A percentile compares a stretch with the other conserved stretches of the same genome.
Conservation (phyloP, 331 rosid genomes). For the Malus hybrid region DNA sequence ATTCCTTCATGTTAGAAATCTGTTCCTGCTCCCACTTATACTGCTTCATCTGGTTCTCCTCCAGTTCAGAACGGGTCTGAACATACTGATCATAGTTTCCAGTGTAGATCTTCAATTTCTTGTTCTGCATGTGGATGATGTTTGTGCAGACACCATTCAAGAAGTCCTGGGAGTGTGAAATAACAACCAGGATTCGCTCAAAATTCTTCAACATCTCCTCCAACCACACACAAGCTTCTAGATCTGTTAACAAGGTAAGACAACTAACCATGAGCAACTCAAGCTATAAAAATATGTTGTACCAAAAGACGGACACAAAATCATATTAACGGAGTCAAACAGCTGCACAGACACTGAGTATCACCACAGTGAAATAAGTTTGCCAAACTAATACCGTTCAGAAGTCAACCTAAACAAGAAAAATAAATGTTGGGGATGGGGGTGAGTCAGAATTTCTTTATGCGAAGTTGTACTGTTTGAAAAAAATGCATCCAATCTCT, state of each 20-base stretch:
- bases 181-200: slow-evolving; percentile 88
- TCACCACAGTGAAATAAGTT: neutral
- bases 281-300: neutral
- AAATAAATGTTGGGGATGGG: too few relatives aligned
- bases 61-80: slow-evolving; percentile 91
- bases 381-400: neutral
- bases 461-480: too few relatives aligned
- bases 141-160: slow-evolving; percentile 99
- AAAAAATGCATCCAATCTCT: too few relatives aligned
- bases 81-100: slow-evolving; percentile 95
- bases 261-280: neutral
- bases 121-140: slow-evolving; percentile 98
- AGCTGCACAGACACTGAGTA: neutral
- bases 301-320: neutral
- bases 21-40: slow-evolving; percentile 99
- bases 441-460: too few relatives aligned
- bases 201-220: slow-evolving; percentile 88
- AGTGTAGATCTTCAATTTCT: slow-evolving; percentile 61
- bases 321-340: neutral
- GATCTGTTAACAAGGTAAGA: slow-evolving; percentile 41
- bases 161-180: slow-evolving; percentile 97
- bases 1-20: slow-evolving; percentile 87
- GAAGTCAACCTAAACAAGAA: neutral
- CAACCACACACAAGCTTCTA: slow-evolving; percentile 99
- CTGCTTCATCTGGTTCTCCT: slow-evolving; percentile 98